Percentiles rank a stretch among this genome's conserved stretches.
phyloP scores from a whole-genome alignment of 306 rosid genomes.

The Biancaea sappan region DNA sequence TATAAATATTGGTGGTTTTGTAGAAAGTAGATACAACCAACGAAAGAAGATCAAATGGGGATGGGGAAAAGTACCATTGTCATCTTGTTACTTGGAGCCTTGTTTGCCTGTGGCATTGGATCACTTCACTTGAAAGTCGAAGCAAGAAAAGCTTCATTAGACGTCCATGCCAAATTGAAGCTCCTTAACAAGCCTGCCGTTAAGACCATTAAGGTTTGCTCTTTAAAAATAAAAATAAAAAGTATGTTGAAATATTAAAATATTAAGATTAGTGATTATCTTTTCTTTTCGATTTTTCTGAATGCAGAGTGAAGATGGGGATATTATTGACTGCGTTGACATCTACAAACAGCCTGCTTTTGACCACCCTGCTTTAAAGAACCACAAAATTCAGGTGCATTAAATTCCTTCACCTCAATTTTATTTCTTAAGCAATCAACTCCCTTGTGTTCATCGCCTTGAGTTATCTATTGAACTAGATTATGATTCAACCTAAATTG shows the following conservation, averaged over 20 bases:
- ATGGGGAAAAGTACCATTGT: conserved; percentile 27
- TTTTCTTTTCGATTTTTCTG: neutral
- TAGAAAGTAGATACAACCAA: neutral
- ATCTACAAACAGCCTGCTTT: conserved; percentile 61
- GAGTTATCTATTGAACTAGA: no score
- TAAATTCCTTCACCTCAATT: neutral
- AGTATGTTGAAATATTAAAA: neutral
- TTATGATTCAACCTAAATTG: no score
- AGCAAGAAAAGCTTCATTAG: neutral
- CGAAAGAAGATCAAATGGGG: conserved; percentile 6
- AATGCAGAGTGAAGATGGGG: conserved; percentile 65
- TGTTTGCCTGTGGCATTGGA: conserved; percentile 18
- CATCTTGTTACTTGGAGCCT: conserved; percentile 28
- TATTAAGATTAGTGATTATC: neutral
- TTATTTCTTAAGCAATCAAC: neutral
- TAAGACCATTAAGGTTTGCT: conserved; percentile 52
- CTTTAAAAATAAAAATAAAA: no score
- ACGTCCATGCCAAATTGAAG: conserved; percentile 47
- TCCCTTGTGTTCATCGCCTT: no score
- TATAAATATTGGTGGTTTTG: neutral
- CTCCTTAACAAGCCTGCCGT: conserved; percentile 57
- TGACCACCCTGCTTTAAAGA: conserved; percentile 54
- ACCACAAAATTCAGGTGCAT: conserved; percentile 54
- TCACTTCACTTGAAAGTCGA: conserved; percentile 20
- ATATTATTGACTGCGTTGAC: conserved; percentile 57